A percentile compares a stretch with the other conserved stretches of the same genome.
These are phyloP conservation scores for peach (Prunus persica) DNA, from an alignment of 306 rosid species.

Conservation along the genomic window Prunus_persica_NCBIv2 NC_034010.1:27660501-27661000, in stretches of 20 bases:
- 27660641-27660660: slow-evolving; percentile 50
- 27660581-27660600: slow-evolving; percentile 46
- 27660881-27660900: slow-evolving; percentile 45
- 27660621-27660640: slow-evolving; percentile 56
- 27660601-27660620: slow-evolving; percentile 47
- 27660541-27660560: slow-evolving; percentile 44
- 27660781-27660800: slow-evolving; percentile 55
- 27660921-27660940: slow-evolving; percentile 54
- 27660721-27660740: slow-evolving; percentile 39
- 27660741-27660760: slow-evolving; percentile 53
- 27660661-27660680: slow-evolving; percentile 61
- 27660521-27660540: slow-evolving; percentile 45
- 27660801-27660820: slow-evolving; percentile 62
- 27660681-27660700: slow-evolving; percentile 62
- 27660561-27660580: slow-evolving; percentile 47
- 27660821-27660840: slow-evolving; percentile 67
- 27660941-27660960: slow-evolving; percentile 49
- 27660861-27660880: slow-evolving; percentile 45
- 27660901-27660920: slow-evolving; percentile 32
- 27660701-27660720: slow-evolving; percentile 39
- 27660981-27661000: slow-evolving; percentile 45
- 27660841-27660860: slow-evolving; percentile 65
- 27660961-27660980: slow-evolving; percentile 52
- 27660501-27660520: slow-evolving; percentile 63
- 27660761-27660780: slow-evolving; percentile 53